Conservation (phyloP, 192 early-diverging fungal genomes). For the Backusella luteola region DNA sequence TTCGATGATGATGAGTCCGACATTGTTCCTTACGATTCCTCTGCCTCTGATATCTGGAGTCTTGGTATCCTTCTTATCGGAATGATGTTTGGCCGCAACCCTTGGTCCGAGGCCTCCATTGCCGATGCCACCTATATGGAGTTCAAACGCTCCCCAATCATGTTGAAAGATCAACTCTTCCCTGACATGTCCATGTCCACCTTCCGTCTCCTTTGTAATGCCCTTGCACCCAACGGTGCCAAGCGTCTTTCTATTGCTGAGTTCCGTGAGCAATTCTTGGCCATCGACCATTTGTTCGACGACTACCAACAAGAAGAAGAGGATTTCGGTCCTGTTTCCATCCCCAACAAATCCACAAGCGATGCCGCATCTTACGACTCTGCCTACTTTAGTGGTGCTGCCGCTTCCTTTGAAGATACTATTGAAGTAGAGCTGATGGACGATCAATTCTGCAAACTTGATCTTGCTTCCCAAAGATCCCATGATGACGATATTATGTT, state of each 20-base stretch:
- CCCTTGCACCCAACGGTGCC: constrained; percentile 45
- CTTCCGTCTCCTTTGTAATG: constrained; percentile 43
- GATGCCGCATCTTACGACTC: constrained; percentile 9
- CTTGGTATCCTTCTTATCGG: constrained; percentile 78
- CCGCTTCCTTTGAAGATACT: constrained; percentile 18
- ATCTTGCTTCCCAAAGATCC: not conserved
- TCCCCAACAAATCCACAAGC: constrained; percentile 14
- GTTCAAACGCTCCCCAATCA: constrained; percentile 43
- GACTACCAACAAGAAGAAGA: constrained; percentile 4
- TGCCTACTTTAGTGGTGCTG: constrained; percentile 16
- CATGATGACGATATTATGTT: not conserved
- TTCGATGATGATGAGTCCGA: constrained; percentile 34
- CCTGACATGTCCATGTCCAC: constrained; percentile 43
- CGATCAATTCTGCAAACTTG: not conserved
- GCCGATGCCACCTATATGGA: constrained; percentile 51
- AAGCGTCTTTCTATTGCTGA: constrained; percentile 39
- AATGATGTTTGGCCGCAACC: constrained; percentile 77
- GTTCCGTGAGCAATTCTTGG: constrained; percentile 24
- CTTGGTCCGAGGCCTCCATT: constrained; percentile 62
- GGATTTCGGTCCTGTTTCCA: constrained; percentile 29
- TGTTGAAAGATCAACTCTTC: constrained; percentile 52
- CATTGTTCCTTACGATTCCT: constrained; percentile 46
- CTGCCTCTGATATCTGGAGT: constrained; percentile 76
- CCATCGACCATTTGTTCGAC: constrained; percentile 13
- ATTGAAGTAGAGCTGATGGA: constrained; percentile 11